A percentile compares a stretch with the other conserved stretches of the same genome.
phyloP scores from a whole-genome alignment of 805 yeast species.

The Zygosaccharomyces lentus region DNA sequence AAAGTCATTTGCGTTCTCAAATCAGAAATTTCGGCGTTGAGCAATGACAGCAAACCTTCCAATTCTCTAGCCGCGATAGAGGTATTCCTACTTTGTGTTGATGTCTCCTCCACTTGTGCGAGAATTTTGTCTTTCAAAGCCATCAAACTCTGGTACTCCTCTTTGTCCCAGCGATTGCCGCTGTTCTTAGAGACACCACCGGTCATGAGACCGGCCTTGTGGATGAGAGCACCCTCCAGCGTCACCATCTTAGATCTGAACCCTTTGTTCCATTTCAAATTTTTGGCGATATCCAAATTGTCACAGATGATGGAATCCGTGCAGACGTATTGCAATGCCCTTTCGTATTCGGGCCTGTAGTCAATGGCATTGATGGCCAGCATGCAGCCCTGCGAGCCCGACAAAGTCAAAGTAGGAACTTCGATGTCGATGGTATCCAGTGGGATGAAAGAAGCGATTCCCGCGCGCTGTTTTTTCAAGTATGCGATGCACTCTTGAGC shows the following conservation, averaged over 20 bases:
- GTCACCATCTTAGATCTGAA: conserved; percentile 68
- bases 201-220: conserved; percentile 85
- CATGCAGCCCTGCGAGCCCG: conserved; percentile 34
- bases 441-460: conserved; percentile 84
- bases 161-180: conserved; percentile 65
- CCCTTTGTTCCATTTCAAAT: conserved; percentile 61
- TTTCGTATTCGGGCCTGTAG: conserved; percentile 62
- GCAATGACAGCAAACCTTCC: conserved; percentile 48
- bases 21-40: conserved; percentile 44
- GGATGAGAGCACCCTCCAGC: conserved; percentile 78
- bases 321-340: conserved; percentile 76
- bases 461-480: conserved; percentile 79
- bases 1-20: conserved; percentile 44
- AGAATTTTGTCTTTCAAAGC: conserved; percentile 48
- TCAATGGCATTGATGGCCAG: conserved; percentile 64
- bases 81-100: conserved; percentile 43
- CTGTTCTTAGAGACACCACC: conserved; percentile 66
- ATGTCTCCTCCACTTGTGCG: conserved; percentile 41
- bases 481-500: conserved; percentile 76
- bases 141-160: conserved; percentile 53
- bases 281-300: conserved; percentile 59
- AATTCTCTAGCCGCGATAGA: conserved; percentile 53
- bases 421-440: conserved; percentile 70
- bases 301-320: conserved; percentile 80
- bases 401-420: conserved; percentile 43